Conservation (phyloP, 2,329 filamentous ascomycete species). For the Paracoccidioides brasiliensis region DNA sequence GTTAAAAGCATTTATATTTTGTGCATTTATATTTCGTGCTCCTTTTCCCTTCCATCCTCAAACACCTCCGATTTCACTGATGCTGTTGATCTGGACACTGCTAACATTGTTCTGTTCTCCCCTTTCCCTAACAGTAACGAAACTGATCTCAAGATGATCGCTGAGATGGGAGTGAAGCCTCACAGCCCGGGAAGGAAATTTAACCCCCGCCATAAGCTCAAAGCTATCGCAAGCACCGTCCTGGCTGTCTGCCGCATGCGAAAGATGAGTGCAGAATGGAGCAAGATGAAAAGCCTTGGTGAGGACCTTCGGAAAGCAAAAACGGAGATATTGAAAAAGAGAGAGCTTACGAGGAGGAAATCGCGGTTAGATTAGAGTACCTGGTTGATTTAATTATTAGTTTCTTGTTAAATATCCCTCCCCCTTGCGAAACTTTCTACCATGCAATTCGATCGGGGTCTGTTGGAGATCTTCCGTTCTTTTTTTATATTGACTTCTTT, state of each 20-base stretch:
- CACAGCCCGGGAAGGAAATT: conserved; percentile 18
- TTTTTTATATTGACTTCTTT: too few relatives aligned
- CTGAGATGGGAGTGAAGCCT: conserved; percentile 60
- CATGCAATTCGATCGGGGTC: background rate
- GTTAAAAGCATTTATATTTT: conserved; percentile 27
- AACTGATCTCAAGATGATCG: conserved; percentile 73
- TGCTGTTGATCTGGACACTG: background rate
- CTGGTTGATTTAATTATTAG: background rate
- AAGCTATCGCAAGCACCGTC: conserved; percentile 30
- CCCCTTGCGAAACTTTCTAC: background rate
- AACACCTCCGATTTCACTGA: too few relatives aligned
- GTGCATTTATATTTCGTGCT: background rate
- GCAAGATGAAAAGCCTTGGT: conserved; percentile 29
- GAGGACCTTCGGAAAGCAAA: conserved; percentile 33
- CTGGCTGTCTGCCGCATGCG: conserved; percentile 35
- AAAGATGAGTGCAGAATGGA: conserved; percentile 33
- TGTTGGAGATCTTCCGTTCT: background rate
- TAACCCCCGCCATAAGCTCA: conserved; percentile 29
- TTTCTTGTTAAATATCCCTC: too few relatives aligned
- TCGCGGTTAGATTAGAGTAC: background rate
- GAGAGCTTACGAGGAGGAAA: conserved; percentile 18
- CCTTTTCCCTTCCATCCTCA: background rate
- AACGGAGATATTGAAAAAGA: conserved; percentile 27
- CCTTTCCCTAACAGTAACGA: conserved; percentile 59
- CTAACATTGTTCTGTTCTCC: background rate